Percentiles rank a stretch among this genome's conserved stretches.
Conservation (phyloP, 345 rosid genomes). For the Kernera saxatilis region DNA sequence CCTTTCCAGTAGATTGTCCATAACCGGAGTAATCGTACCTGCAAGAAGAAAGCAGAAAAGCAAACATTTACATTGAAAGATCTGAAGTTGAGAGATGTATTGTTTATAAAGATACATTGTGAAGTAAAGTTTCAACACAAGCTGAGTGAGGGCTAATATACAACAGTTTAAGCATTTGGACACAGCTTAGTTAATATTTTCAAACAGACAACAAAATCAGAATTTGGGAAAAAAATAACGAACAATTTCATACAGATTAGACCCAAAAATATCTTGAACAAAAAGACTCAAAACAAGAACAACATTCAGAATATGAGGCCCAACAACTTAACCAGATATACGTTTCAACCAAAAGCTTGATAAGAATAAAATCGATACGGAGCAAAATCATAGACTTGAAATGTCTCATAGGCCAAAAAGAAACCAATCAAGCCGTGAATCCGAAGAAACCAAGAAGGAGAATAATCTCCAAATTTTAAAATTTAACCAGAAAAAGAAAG, state of each 20-base stretch:
- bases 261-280: neutral
- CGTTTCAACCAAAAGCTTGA: neutral
- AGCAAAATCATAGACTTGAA: neutral
- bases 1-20: conserved; percentile 98
- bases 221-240: neutral
- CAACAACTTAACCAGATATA: neutral
- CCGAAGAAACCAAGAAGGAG: neutral
- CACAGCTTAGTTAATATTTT: neutral
- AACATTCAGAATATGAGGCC: neutral
- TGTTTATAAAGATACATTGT: neutral
- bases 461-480: neutral
- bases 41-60: conserved; percentile 24
- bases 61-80: conserved; percentile 1
- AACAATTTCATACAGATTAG: neutral
- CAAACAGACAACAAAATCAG: neutral
- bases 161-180: neutral
- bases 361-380: neutral
- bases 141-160: neutral
- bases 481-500: neutral
- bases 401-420: neutral
- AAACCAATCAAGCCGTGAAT: conserved; percentile 12
- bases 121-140: neutral
- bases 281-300: neutral
- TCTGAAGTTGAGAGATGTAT: neutral
- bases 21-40: conserved; percentile 98